Percentiles rank a stretch among this genome's conserved stretches.
Conservation (phyloP, 345 rosid genomes). For the Aquilaria malaccensis region DNA sequence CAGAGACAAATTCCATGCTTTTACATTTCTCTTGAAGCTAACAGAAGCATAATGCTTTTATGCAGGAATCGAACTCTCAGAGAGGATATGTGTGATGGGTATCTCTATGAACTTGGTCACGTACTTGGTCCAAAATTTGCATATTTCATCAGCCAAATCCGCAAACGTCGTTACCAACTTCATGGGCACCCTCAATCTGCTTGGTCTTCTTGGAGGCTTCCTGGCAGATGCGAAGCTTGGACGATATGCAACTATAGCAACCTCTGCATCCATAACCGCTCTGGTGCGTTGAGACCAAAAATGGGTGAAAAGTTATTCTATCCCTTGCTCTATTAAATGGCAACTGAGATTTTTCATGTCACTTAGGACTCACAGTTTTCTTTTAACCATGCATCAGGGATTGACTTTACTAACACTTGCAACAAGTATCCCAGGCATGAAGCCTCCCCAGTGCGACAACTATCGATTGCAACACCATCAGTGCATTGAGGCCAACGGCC, state of each 20-base stretch:
- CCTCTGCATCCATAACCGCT: slow-evolving; percentile 59
- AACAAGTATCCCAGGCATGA: slow-evolving; percentile 65
- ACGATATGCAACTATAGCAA: slow-evolving; percentile 66
- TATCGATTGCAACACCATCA: slow-evolving; percentile 43
- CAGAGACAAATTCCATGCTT: slow-evolving; percentile 3
- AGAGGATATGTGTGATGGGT: slow-evolving; percentile 90
- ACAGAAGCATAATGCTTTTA: not conserved
- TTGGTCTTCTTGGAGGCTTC: slow-evolving; percentile 88
- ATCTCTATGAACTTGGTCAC: slow-evolving; percentile 89
- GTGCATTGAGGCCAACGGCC: slow-evolving; percentile 66
- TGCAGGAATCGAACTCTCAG: slow-evolving; percentile 80
- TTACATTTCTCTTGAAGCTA: not conserved
- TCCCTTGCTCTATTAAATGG: not conserved
- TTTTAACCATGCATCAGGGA: slow-evolving; percentile 34
- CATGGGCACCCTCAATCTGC: slow-evolving; percentile 85
- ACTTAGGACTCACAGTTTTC: not conserved
- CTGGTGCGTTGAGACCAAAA: slow-evolving; percentile 30
- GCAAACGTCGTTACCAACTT: slow-evolving; percentile 81
- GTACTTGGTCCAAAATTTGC: slow-evolving; percentile 72
- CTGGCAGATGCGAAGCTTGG: slow-evolving; percentile 90
- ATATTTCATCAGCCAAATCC: slow-evolving; percentile 70
- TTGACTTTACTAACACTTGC: slow-evolving; percentile 54
- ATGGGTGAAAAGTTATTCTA: not conserved
- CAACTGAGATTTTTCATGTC: too few species aligned
- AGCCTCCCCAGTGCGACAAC: slow-evolving; percentile 67